Evolutionary conservation across 2,329 filamentous ascomycete species (phyloP).

Genomic region (Fragosphaeria purpurea): DNA sequence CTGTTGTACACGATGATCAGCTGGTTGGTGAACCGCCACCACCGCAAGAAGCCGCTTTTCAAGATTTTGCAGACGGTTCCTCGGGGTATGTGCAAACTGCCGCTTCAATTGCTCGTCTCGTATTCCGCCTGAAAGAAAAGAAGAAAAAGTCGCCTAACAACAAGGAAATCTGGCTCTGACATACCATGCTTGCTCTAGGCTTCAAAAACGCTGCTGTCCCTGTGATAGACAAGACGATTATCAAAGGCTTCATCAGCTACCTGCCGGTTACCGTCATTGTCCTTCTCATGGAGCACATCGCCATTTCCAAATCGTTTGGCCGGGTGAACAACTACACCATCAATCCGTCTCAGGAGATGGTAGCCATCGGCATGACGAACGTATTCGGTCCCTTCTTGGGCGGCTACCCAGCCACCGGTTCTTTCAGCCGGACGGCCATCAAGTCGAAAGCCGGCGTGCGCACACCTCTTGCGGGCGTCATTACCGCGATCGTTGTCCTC

Average conservation of each 20-base stretch:
- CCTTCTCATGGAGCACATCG: slow-evolving; percentile 91
- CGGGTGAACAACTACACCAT: slow-evolving; percentile 96
- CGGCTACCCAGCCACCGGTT: slow-evolving; percentile 81
- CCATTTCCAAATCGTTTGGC: slow-evolving; percentile 97
- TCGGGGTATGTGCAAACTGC: slow-evolving; percentile 39
- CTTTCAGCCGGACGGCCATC: slow-evolving; percentile 62
- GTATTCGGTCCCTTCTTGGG: slow-evolving; percentile 86
- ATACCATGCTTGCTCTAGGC: slow-evolving; percentile 32
- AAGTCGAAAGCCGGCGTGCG: slow-evolving; percentile 76
- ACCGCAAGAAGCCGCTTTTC: slow-evolving; percentile 54
- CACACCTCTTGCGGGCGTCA: slow-evolving; percentile 67
- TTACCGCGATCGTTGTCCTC: slow-evolving; percentile 66
- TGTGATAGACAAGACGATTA: slow-evolving; percentile 51
- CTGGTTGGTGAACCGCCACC: slow-evolving; percentile 68
- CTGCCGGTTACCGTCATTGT: slow-evolving; percentile 84
- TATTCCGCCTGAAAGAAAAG: too few relatives aligned
- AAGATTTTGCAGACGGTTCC: slow-evolving; percentile 68
- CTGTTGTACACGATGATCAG: slow-evolving; percentile 86
- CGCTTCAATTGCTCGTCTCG: too few relatives aligned
- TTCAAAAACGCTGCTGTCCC: slow-evolving; percentile 78
- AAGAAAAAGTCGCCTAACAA: too few relatives aligned
- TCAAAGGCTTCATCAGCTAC: slow-evolving; percentile 58
- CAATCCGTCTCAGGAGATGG: slow-evolving; percentile 90
- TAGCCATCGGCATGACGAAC: slow-evolving; percentile 89
- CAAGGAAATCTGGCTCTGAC: neutral